Evolutionary conservation across 768 basidiomycete species (phyloP), one percentile per base, ranked within the genome.

Genomic region (Boletus tomentosulus): DNA sequence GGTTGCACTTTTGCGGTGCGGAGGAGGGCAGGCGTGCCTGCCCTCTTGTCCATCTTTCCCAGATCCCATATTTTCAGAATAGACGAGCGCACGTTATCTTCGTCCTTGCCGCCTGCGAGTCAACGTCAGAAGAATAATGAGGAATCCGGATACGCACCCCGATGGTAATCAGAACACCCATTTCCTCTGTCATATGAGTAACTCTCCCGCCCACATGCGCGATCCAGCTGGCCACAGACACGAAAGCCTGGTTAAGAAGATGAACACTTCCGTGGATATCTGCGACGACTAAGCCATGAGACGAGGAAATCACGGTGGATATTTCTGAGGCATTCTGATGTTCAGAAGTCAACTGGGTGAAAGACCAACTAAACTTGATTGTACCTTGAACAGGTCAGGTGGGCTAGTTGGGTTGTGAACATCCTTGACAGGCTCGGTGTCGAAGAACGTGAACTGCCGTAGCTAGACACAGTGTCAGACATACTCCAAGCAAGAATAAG

Each of bases 381-480:
- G 39, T 60, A 87, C 90, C 68, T 86, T 86, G 78, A 96, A 84
- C 24, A 92, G 78, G 50, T 90, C 86, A 0, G 92, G 92, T 0
- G 85, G 71, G 53, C 79, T 82, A 2, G 82, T 79, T 13, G 90
- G 74, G 65, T 96, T 89, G 62, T 94, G 83, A 3, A 78, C 74
- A 62, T 92, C 92, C 67, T 85, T 91, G 57, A 94, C 84, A 11
- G 83, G 80, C 4, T 82, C 78, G 12, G 79, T 75, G 58, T 93
- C 85, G 65, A 97, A 98, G 82, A 97, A 97, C 3, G 84, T 77
- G 74, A 96, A 96, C 65, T 93, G 89, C 47, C 88, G 80, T 84
- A 88, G 92, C 90, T 95, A 52, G 6, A 51, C 0, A 27, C 15
- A 15, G n/a, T 12, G 45, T 67, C 46, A 69, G 53, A 49, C 12